Evolutionary conservation across 2,329 filamentous ascomycete genomes (phyloP).

Genomic region (Cladobotryum protrusum): DNA sequence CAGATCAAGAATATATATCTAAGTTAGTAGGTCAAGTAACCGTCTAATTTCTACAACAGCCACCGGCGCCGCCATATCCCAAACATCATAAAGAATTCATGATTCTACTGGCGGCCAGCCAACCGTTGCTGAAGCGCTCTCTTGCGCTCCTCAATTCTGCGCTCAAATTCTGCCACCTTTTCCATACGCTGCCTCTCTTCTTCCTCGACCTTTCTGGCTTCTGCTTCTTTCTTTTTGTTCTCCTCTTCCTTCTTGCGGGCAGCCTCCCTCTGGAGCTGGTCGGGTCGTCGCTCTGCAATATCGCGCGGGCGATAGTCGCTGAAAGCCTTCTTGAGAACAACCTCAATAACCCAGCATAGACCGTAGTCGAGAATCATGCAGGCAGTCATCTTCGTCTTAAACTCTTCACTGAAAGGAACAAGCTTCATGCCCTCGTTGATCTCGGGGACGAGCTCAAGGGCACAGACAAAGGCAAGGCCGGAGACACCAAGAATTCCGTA

Average conservation of each 20-base stretch:
- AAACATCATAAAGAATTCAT: background rate
- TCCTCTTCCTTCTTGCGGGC: constrained; percentile 58
- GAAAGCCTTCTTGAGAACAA: constrained; percentile 76
- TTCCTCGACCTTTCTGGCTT: constrained; percentile 42
- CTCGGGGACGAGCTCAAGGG: constrained; percentile 91
- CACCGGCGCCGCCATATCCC: background rate
- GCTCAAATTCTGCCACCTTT: constrained; percentile 55
- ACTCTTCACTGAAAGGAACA: constrained; percentile 81
- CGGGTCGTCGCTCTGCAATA: constrained; percentile 77
- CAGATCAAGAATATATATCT: background rate
- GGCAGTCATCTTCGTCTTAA: constrained; percentile 77
- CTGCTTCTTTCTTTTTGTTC: constrained; percentile 41
- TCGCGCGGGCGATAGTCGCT: constrained; percentile 91
- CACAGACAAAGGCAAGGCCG: constrained; percentile 86
- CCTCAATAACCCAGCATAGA: constrained; percentile 83
- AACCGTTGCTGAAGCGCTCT: constrained; percentile 44
- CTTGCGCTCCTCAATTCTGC: constrained; percentile 46
- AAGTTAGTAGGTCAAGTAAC: background rate
- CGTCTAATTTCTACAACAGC: background rate
- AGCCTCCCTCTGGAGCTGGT: constrained; percentile 75
- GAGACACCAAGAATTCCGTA: constrained; percentile 90
- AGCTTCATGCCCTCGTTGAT: constrained; percentile 90
- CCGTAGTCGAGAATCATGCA: constrained; percentile 85
- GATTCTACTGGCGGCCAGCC: constrained; percentile 24
- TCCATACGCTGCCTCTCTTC: constrained; percentile 46